phyloP scores from a whole-genome alignment of 2,329 filamentous ascomycete species.

The Sporothrix curviconia region DNA sequence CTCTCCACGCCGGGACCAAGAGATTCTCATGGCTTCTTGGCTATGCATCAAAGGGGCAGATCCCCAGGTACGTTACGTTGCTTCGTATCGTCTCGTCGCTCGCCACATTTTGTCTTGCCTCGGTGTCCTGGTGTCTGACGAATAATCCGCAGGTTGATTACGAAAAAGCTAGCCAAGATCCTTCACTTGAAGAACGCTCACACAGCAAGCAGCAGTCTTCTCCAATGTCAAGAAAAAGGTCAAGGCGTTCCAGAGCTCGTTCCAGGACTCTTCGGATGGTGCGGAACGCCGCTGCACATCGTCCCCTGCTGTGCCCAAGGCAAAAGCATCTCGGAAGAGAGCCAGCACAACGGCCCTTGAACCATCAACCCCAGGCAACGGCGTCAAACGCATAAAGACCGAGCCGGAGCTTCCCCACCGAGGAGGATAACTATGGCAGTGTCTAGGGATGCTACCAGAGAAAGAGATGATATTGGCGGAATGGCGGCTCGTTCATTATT shows the following conservation, averaged over 20 bases:
- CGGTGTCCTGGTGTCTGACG: too few species aligned
- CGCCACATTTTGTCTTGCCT: background rate
- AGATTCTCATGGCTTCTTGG: constrained; percentile 18
- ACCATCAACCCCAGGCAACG: constrained; percentile 3
- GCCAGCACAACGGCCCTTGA: background rate
- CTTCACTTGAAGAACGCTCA: constrained; percentile 15
- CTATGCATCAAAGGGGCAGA: constrained; percentile 16
- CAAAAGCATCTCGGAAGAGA: constrained; percentile 10
- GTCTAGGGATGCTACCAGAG: too few species aligned
- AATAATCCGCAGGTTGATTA: constrained; percentile 17
- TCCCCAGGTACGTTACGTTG: constrained; percentile 8
- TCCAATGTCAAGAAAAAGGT: constrained; percentile 16
- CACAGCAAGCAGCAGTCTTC: constrained; percentile 12
- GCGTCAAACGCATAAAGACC: constrained; percentile 11
- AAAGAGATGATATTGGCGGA: too few species aligned
- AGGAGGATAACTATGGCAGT: background rate
- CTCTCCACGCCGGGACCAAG: constrained; percentile 14
- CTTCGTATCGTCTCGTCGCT: background rate
- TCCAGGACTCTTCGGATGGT: background rate
- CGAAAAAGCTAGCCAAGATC: constrained; percentile 11
- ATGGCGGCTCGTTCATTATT: too few species aligned
- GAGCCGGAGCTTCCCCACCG: background rate
- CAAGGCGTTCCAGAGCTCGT: constrained; percentile 5
- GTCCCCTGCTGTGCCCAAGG: background rate
- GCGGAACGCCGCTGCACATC: too few species aligned